Conservation (phyloP, 176 grass and related monocot species). For the Raddia distichophylla region DNA sequence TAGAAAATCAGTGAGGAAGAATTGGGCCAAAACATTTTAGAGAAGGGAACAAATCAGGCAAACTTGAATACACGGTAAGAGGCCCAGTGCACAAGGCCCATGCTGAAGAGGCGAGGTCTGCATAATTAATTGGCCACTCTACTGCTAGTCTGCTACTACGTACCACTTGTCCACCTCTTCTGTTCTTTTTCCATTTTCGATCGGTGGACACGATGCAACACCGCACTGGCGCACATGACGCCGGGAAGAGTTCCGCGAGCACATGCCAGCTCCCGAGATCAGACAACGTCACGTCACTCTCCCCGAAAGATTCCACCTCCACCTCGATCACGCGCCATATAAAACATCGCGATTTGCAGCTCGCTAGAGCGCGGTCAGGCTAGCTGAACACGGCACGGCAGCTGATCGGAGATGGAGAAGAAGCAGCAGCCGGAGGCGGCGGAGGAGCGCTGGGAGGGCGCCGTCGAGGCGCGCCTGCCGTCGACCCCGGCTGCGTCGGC, state of each 20-base stretch:
- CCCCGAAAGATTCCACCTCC: neutral
- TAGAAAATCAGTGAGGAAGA: no score
- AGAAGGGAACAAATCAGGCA: no score
- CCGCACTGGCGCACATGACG: neutral
- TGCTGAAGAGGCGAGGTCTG: no score
- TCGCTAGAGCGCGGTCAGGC: neutral
- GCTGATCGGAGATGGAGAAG: neutral
- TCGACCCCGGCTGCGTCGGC: conserved; percentile 38
- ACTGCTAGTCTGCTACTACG: no score
- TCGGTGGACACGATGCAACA: neutral
- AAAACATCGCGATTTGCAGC: neutral
- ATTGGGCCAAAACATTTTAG: no score
- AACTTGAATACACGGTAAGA: no score
- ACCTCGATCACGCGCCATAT: neutral
- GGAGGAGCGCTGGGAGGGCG: conserved; percentile 54
- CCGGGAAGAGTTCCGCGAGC: neutral
- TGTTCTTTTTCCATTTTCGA: neutral
- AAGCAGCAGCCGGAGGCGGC: neutral
- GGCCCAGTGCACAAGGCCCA: no score
- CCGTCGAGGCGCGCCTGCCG: conserved; percentile 42
- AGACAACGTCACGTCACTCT: neutral
- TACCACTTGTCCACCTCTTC: no score
- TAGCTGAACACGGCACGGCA: neutral
- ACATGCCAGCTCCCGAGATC: neutral
- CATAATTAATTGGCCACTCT: no score